Conservation (phyloP, 345 rosid genomes). For the Citropsis articulata region DNA sequence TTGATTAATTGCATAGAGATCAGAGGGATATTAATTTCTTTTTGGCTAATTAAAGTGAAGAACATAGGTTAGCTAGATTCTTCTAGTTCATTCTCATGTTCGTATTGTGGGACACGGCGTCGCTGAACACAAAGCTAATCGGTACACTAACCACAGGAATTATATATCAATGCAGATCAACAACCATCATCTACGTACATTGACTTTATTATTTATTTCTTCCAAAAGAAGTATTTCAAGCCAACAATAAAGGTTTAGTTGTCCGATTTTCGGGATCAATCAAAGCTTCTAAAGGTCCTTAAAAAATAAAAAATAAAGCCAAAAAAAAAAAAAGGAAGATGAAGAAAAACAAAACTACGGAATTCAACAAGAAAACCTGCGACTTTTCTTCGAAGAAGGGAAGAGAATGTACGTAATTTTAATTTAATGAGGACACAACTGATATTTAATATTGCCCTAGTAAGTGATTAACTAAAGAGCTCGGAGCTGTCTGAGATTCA, state of each 20-base stretch:
- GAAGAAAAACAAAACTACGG: background rate
- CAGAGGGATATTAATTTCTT: too few species aligned
- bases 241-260: background rate
- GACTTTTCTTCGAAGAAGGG: background rate
- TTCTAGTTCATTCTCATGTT: background rate
- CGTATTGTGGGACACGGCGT: background rate
- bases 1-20: too few species aligned
- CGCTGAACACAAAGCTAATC: too few species aligned
- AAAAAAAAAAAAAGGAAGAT: background rate
- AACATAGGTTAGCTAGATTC: background rate
- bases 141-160: background rate
- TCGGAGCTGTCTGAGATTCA: conserved; percentile 71
- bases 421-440: too few species aligned
- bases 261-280: background rate
- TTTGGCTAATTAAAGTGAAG: too few species aligned
- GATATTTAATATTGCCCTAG: background rate
- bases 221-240: too few species aligned
- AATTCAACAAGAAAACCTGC: background rate
- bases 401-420: too few species aligned
- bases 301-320: background rate
- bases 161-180: background rate
- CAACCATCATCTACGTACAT: background rate
- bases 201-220: background rate
- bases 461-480: conserved; percentile 27
- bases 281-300: background rate